Percentiles rank a stretch among this genome's conserved stretches.
These are phyloP conservation scores for Alternaria novae-zelandiae DNA, from an alignment of 2,329 filamentous ascomycete genomes.

Conservation along the genomic window DNA sequence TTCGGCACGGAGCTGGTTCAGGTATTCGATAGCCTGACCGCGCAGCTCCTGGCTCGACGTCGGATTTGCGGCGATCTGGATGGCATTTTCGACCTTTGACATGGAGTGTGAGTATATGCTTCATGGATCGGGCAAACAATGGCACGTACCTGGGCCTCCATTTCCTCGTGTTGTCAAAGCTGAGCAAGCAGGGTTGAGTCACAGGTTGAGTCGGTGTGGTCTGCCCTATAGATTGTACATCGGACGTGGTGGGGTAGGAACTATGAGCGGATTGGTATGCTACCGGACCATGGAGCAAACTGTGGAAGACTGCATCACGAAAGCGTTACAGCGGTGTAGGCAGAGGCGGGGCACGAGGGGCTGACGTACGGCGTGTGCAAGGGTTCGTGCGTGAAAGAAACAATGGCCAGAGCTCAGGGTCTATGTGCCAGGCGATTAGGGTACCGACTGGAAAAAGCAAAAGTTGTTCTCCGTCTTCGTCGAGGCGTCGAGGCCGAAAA, in stretches of 20 bases:
- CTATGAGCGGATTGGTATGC: slow-evolving; percentile 29
- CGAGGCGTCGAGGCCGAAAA: slow-evolving; percentile 20
- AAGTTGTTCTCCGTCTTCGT: slow-evolving; percentile 18
- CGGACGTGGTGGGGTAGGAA: slow-evolving; percentile 22
- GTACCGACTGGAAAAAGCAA: neutral
- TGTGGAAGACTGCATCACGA: slow-evolving; percentile 41
- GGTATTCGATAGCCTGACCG: slow-evolving; percentile 86
- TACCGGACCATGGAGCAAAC: slow-evolving; percentile 44
- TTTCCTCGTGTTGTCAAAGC: slow-evolving; percentile 41
- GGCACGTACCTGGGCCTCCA: slow-evolving; percentile 47
- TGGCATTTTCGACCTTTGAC: slow-evolving; percentile 84
- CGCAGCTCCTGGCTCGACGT: slow-evolving; percentile 71
- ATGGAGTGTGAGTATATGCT: neutral
- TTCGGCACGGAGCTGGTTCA: slow-evolving; percentile 78
- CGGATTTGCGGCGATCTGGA: slow-evolving; percentile 90
- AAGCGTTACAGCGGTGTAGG: slow-evolving; percentile 46
- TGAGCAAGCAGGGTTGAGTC: slow-evolving; percentile 22
- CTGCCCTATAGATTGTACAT: slow-evolving; percentile 25
- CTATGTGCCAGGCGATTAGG: neutral
- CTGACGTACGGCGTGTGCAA: slow-evolving; percentile 30
- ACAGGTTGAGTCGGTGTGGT: slow-evolving; percentile 19
- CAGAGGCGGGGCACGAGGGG: slow-evolving; percentile 37
- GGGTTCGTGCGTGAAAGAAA: slow-evolving; percentile 14
- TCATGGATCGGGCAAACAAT: neutral
- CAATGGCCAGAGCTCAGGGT: neutral